Conservation (phyloP, 768 basidiomycete genomes). For the Lentinula guzmanii region DNA sequence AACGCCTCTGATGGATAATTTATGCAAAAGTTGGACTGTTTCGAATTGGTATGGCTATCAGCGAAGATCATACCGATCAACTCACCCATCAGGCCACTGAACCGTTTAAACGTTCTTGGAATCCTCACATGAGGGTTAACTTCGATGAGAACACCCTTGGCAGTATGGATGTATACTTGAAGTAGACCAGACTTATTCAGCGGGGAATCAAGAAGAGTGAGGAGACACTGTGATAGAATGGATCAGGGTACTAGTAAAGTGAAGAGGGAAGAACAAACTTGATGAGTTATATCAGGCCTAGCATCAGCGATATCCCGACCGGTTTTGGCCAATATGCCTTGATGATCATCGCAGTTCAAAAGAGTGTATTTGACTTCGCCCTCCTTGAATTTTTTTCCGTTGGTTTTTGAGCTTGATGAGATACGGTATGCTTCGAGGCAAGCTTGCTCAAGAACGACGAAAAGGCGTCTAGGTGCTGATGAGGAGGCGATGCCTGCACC, state of each 20-base stretch:
- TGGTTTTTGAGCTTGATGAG: conserved; percentile 46
- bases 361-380: conserved; percentile 93
- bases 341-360: conserved; percentile 98
- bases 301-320: conserved; percentile 98
- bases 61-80: not conserved
- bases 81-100: conserved; percentile 96
- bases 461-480: conserved; percentile 51
- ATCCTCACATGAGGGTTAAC: conserved; percentile 98
- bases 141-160: conserved; percentile 93
- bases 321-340: conserved; percentile 96
- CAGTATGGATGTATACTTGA: conserved; percentile 98
- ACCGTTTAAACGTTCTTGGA: conserved; percentile 97
- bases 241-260: not conserved
- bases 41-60: conserved; percentile 4
- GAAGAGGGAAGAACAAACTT: conserved; percentile 47
- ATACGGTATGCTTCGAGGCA: conserved; percentile 95
- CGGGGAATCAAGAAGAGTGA: conserved; percentile 95
- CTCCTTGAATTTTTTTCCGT: conserved; percentile 48
- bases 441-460: conserved; percentile 89
- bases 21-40: conserved; percentile 87
- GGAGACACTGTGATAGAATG: conserved; percentile 61
- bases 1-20: conserved; percentile 90
- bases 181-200: conserved; percentile 95
- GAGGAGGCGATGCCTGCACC: conserved; percentile 7
- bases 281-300: conserved; percentile 98